Conservation (phyloP, 2,329 filamentous ascomycete genomes). For the Sodiomyces alkalinus region DNA sequence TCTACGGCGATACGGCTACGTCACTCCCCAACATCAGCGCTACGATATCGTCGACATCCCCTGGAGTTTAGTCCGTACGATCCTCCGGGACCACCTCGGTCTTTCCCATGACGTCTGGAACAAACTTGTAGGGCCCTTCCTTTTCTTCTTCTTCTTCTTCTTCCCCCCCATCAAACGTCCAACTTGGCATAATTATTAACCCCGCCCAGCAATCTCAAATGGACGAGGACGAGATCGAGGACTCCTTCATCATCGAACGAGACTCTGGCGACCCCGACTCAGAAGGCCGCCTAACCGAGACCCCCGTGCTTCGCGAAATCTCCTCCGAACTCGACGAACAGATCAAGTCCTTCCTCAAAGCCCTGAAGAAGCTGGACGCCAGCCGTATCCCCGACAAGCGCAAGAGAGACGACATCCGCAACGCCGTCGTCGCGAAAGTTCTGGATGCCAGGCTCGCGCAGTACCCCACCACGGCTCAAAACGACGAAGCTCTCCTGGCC, state of each 20-base stretch:
- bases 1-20: conserved; percentile 72
- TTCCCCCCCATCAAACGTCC: too few species aligned
- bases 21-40: conserved; percentile 59
- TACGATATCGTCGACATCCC: conserved; percentile 76
- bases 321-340: conserved; percentile 37
- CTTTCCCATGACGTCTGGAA: conserved; percentile 22
- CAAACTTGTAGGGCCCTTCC: conserved; percentile 25
- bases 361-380: conserved; percentile 26
- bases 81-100: conserved; percentile 23
- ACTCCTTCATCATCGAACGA: conserved; percentile 55
- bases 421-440: conserved; percentile 22
- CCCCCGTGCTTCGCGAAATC: conserved; percentile 23
- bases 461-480: conserved; percentile 25
- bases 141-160: too few species aligned
- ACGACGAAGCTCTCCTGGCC: conserved; percentile 24
- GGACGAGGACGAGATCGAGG: conserved; percentile 55
- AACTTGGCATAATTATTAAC: too few species aligned
- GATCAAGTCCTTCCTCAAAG: conserved; percentile 33
- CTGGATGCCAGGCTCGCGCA: conserved; percentile 22
- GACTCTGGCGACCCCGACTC: conserved; percentile 34
- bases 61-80: conserved; percentile 38
- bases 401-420: conserved; percentile 29
- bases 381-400: conserved; percentile 31
- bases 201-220: conserved; percentile 22
- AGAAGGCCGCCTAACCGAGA: conserved; percentile 26